Percentiles rank a stretch among this genome's conserved stretches.
Conservation (phyloP, 208 protist species). For the Crithidia brevicula region DNA sequence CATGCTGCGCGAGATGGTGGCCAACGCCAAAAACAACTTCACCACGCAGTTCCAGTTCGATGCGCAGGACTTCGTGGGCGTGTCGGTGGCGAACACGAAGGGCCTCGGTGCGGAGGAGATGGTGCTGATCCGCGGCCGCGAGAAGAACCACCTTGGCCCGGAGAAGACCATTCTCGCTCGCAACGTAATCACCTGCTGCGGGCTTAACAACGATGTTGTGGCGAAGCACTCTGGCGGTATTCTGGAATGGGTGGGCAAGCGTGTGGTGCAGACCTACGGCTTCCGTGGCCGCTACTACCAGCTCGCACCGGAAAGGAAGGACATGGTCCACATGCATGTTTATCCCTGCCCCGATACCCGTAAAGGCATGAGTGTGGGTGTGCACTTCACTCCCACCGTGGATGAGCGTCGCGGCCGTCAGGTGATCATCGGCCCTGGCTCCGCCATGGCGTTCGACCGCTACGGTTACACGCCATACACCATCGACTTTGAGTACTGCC, state of each 20-base stretch:
- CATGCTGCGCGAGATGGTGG: slow-evolving; percentile 68
- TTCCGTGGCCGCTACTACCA: slow-evolving; percentile 89
- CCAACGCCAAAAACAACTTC: slow-evolving; percentile 46
- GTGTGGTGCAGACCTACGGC: slow-evolving; percentile 72
- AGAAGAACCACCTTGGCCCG: slow-evolving; percentile 72
- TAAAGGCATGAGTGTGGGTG: slow-evolving; percentile 74
- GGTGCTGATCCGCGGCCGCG: slow-evolving; percentile 80
- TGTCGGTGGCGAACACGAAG: slow-evolving; percentile 37
- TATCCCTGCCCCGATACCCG: slow-evolving; percentile 69
- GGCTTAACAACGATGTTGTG: slow-evolving; percentile 78
- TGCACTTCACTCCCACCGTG: slow-evolving; percentile 88
- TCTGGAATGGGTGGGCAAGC: slow-evolving; percentile 51
- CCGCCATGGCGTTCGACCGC: slow-evolving; percentile 66
- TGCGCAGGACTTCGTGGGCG: slow-evolving; percentile 76
- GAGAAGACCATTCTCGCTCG: slow-evolving; percentile 70
- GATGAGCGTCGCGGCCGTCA: slow-evolving; percentile 72
- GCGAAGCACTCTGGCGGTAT: slow-evolving; percentile 60
- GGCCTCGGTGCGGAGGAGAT: slow-evolving; percentile 41
- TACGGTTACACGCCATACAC: slow-evolving; percentile 88
- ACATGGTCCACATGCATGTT: slow-evolving; percentile 75
- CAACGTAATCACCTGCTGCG: slow-evolving; percentile 87
- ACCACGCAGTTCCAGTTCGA: slow-evolving; percentile 67
- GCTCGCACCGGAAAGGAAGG: slow-evolving; percentile 52
- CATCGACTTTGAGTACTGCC: slow-evolving; percentile 74
- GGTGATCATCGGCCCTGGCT: slow-evolving; percentile 86